Conservation (phyloP, 2,329 filamentous ascomycete species). For the Pyrenochaeta sp. region DNA sequence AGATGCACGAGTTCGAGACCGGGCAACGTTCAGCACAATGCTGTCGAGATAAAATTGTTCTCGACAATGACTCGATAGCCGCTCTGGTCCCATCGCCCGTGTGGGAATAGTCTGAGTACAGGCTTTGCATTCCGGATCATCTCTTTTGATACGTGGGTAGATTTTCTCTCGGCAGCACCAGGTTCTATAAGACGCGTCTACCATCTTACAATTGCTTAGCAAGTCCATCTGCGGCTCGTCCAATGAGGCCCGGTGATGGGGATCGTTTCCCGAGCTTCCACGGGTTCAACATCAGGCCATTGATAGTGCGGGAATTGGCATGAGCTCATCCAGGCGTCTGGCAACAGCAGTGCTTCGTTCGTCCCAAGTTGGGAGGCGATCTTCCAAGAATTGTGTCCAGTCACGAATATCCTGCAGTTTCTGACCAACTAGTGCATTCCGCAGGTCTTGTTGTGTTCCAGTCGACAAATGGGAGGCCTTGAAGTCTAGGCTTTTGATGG, state of each 20-base stretch:
- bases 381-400: constrained; percentile 44
- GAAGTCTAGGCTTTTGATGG: constrained; percentile 60
- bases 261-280: neutral
- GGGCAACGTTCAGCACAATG: neutral
- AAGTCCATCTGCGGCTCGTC: neutral
- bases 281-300: constrained; percentile 7
- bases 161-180: neutral
- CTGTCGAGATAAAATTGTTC: neutral
- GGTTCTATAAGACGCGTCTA: neutral
- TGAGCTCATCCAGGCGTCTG: constrained; percentile 27
- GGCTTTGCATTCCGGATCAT: neutral
- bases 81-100: neutral
- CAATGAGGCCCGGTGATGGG: neutral
- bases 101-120: neutral
- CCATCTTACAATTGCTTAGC: neutral
- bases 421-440: constrained; percentile 40
- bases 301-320: constrained; percentile 30
- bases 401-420: constrained; percentile 60
- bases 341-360: constrained; percentile 19
- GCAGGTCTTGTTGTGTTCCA: constrained; percentile 24
- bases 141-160: neutral
- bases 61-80: neutral
- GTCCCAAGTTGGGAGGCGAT: constrained; percentile 24
- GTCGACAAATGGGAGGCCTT: constrained; percentile 17
- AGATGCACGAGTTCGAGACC: no score